Base-by-base conservation (phyloP, 2,329 filamentous ascomycete species). In the Ophiocordyceps sinensis region DNA sequence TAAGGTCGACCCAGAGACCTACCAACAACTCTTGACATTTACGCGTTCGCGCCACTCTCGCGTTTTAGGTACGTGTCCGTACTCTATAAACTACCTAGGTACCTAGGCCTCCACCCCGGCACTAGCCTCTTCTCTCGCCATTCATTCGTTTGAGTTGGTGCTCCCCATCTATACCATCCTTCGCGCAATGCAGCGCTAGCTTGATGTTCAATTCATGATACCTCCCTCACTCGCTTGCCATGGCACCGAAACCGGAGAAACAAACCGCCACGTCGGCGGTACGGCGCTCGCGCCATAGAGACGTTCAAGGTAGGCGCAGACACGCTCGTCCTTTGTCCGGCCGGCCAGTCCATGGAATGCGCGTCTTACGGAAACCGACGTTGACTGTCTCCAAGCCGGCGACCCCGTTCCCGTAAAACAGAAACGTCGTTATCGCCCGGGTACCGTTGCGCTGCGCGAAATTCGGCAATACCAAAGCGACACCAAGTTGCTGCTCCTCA, bases 401-500 rank as follows among this genome's bases (percentile, higher is more conserved):
- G 82, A 87, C 52, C 82, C 83, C 28, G 64, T 84, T 37, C 82
- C 82, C 1, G 66, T 71, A 44, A 65, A 63, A 44, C 70, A 71
- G 49, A 75, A 71, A 49, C 73, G 73, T 48, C 74, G 83, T 49
- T 87, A 85, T 56, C 74, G 68, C 43, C 83, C 83, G 1, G 87
- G 87, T 55, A 95, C 88, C 36, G 73, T 85, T 50, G 89, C 91
- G 41, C 73, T 96, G 42, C 82, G 83, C 63, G 89, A 96, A 67
- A 96, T 96, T 61, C 75, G 88, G 59, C 78, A 77, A 54, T 93
- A 93, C 61, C 91, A 96, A 65, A 83, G 80, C 62, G 84, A 78
- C 47, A 94, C 86, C 45, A 88, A 96, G 54, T 76, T 96, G 28
- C 67, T 96, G 39, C 73, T 96, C 49, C 71, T 73, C 51, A 88